Evolutionary conservation across 306 rosid species (phyloP), one percentile per base, ranked within the genome.

Genomic region (Prunus armeniaca): DNA sequence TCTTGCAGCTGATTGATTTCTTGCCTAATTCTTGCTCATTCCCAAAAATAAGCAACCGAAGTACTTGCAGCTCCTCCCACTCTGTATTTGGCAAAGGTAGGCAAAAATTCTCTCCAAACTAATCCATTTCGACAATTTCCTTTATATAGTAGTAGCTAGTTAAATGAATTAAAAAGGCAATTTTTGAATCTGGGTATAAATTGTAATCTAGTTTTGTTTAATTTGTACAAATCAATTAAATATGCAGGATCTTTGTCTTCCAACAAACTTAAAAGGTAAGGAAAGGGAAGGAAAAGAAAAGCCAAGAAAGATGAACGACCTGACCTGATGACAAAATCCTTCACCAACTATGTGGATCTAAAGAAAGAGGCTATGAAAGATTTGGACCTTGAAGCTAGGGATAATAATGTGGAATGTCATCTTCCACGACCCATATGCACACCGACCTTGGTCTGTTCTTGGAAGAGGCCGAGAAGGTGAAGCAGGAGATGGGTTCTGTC

Each of bases 361-460:
- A 93, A 93, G 84, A 93, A 91, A 71, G 89, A 87, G 1, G 93
- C 96, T 13, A 83, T 87, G 92, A 93, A 91, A 80, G 97, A 93
- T n/a, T 46, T 78, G 55, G 97, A 93, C 73, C 79, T 93, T 54
- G 98, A 93, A 75, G 89, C 96, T 0, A 93, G 97, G 4, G 2
- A 58, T 11, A 12, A 58, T 25, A 41, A 49, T 12, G 65, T 93
- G 27, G 91, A 93, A 52, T 88, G 58, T 77, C 79, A 18, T 75
- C 92, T 6, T 86, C 93, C 22, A 69, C 71, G 9, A 1, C 76
- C 18, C 74, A 69, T 30, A 38, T 88, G 68, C 82, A 91, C 68
- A 83, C 86, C 0, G 93, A 89, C 80, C 83, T 91, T 81, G 89
- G 88, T 15, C 73, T 81, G 9, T 91, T 93, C 76, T 69, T 93